A percentile compares a stretch with the other conserved stretches of the same genome.
Conservation (phyloP, 2,329 filamentous ascomycete species). For the Basipetospora chlamydospora region DNA sequence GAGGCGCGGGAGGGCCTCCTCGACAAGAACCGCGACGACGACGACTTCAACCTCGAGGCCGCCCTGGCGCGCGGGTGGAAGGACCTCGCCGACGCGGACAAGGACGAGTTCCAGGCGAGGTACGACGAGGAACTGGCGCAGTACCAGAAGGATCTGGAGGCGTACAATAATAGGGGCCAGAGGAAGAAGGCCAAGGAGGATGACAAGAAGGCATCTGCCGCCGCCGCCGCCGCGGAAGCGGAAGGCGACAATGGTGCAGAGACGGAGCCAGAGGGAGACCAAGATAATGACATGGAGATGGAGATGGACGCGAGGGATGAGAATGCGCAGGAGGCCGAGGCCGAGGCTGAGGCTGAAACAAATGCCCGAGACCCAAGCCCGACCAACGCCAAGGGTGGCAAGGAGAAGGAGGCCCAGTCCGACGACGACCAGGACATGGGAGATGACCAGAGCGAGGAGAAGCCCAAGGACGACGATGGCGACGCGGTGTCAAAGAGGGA, state of each 20-base stretch:
- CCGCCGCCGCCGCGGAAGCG: constrained; percentile 1
- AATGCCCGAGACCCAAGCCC: constrained; percentile 7
- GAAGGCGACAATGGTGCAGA: constrained; percentile 1
- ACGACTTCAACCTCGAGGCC: constrained; percentile 30
- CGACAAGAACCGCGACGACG: constrained; percentile 28
- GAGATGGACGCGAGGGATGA: constrained; percentile 7
- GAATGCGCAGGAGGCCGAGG: constrained; percentile 1
- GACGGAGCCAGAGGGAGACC: constrained; percentile 2
- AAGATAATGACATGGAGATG: constrained; percentile 1
- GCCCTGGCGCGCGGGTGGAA: constrained; percentile 42
- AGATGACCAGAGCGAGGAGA: constrained; percentile 2
- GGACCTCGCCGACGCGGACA: constrained; percentile 31
- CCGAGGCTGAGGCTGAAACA: constrained; percentile 5
- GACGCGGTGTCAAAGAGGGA: neutral
- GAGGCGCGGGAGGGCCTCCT: too few relatives aligned
- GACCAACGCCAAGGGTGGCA: neutral
- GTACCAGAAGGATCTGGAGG: constrained; percentile 29
- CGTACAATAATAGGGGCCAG: constrained; percentile 12
- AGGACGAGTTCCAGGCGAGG: constrained; percentile 31
- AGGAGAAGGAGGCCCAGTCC: neutral
- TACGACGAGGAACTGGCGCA: constrained; percentile 23
- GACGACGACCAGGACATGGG: neutral
- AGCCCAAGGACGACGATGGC: neutral
- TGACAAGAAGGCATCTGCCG: constrained; percentile 12
- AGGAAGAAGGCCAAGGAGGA: constrained; percentile 12